Evolutionary conservation across 2,329 filamentous ascomycete genomes (phyloP).

Genomic region (Kalmusia sp.): DNA sequence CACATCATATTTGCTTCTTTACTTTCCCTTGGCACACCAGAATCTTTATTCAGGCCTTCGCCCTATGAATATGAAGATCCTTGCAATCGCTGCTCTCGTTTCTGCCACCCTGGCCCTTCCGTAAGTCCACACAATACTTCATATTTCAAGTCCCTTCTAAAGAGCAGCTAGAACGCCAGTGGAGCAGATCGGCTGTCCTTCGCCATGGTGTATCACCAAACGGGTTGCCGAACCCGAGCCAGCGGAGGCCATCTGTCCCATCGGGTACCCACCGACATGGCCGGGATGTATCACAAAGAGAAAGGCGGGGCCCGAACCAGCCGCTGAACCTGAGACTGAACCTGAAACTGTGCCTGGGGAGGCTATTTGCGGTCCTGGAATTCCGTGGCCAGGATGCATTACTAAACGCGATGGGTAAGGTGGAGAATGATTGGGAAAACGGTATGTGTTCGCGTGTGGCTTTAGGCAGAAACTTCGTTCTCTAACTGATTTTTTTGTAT

Average conservation of each 20-base stretch:
- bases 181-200: not conserved
- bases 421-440: no score
- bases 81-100: not conserved
- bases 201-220: slow-evolving; percentile 1
- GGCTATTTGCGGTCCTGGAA: not conserved
- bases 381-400: not conserved
- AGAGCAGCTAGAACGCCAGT: not conserved
- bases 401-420: not conserved
- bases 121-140: not conserved
- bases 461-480: no score
- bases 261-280: not conserved
- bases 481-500: no score
- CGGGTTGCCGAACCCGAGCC: not conserved
- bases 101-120: not conserved
- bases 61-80: not conserved
- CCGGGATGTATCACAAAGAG: slow-evolving; percentile 1
- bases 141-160: not conserved
- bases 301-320: not conserved
- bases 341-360: no score
- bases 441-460: no score
- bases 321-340: no score
- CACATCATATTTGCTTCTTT: no score
- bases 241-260: not conserved
- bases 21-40: no score
- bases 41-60: not conserved